Base-by-base conservation (phyloP, 2,329 filamentous ascomycete genomes). In the Emmonsiellopsis sp. region DNA sequence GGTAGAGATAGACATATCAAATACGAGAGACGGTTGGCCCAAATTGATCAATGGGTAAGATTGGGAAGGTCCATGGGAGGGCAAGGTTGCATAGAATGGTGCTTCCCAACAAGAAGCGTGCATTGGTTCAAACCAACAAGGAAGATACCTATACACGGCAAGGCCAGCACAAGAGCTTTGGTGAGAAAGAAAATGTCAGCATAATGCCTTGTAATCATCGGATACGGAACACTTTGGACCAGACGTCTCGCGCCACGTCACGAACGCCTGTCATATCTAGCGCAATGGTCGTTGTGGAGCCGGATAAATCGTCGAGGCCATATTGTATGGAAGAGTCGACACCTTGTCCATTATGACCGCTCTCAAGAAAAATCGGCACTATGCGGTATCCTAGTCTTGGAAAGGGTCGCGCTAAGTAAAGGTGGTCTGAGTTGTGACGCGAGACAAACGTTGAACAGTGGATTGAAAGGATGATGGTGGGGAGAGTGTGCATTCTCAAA, bases 221-320 rank as follows among this genome's bases (percentile, higher is more conserved):
- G 45, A 53, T 42, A 42, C 32, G 34, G 31, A 50, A 32, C 13
- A 36, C 14, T 3, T 40, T 40, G 48, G 36, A 37, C 56, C 56
- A 60, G 50, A 58, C 46, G 50, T 14, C 8, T 45, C 7, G n/a
- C 54, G 58, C 58, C 58, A 60, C 58, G 58, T 60, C 57, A 59
- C 44, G 53, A 45, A 53, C 32, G 34, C 39, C 40, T 44, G 49
- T 37, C 21, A 53, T 27, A 36, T 54, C 52, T 54, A 53, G 52
- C 48, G 34, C 43, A 51, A 32, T 44, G 46, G 40, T 47, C 27
- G 44, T 13, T 39, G 42, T 49, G 40, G 43, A 50, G 32, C 50
- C 14, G 49, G 47, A 36, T 46, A 52, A 31, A 36, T 43, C 33
- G 45, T 43, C 33, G 45, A 52, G 53, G 49, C 53, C 54, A 57